A percentile compares a stretch with the other conserved stretches of the same genome.
Evolutionary conservation across 495 filamentous ascomycete species (phyloP).

Genomic region (Endocarpon pusillum): DNA sequence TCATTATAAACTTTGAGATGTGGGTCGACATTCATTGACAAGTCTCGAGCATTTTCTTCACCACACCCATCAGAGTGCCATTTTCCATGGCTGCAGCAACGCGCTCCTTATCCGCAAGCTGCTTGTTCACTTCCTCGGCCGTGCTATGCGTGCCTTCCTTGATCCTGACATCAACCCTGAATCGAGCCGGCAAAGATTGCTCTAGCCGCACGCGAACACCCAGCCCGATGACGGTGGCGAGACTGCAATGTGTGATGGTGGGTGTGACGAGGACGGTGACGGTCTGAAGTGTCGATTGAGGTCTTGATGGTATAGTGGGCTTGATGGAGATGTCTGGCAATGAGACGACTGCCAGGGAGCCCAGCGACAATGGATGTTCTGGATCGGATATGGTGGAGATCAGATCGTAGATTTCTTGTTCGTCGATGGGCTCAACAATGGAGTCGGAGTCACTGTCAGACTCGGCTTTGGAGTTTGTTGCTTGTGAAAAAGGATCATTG

Average conservation of each 20-base stretch:
- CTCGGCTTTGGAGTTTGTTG: conserved; percentile 15
- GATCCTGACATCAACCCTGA: conserved; percentile 80
- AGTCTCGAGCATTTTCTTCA: conserved; percentile 85
- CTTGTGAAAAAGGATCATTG: conserved; percentile 34
- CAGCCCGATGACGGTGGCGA: conserved; percentile 91
- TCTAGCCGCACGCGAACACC: conserved; percentile 84
- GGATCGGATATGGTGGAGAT: conserved; percentile 89
- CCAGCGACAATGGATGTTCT: conserved; percentile 86
- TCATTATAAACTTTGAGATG: too few relatives aligned
- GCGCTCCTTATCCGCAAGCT: conserved; percentile 87
- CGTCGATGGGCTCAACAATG: conserved; percentile 68
- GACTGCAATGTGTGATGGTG: conserved; percentile 92
- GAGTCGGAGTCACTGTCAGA: conserved; percentile 43
- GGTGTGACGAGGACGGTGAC: conserved; percentile 60
- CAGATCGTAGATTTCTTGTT: conserved; percentile 92
- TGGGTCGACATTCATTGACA: too few relatives aligned
- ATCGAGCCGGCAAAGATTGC: conserved; percentile 80
- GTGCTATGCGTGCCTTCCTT: conserved; percentile 93
- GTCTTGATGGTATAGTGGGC: conserved; percentile 36
- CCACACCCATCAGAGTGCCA: conserved; percentile 66
- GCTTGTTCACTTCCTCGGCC: conserved; percentile 88
- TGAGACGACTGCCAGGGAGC: conserved; percentile 81
- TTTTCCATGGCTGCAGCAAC: conserved; percentile 94
- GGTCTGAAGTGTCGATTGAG: conserved; percentile 28
- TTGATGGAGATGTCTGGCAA: conserved; percentile 76